Percentiles rank a stretch among this genome's conserved stretches.
These are phyloP conservation scores for Neurospora crassa DNA, from an alignment of 2,329 filamentous ascomycete species.

Conservation along the genomic window DNA sequence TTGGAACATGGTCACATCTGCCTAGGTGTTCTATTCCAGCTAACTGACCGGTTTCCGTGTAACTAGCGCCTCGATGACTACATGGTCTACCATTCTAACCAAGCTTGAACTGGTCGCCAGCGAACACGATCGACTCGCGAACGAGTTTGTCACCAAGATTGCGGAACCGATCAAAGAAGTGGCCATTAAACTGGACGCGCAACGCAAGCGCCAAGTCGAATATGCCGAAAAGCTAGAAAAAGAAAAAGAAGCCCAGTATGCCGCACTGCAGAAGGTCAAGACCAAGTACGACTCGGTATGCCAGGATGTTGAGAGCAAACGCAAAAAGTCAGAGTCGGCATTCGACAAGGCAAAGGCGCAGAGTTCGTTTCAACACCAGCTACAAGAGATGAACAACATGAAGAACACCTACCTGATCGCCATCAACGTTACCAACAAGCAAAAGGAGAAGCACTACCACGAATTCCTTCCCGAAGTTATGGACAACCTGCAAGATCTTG, in stretches of 20 bases:
- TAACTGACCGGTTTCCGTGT: constrained; percentile 5
- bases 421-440: constrained; percentile 94
- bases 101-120: constrained; percentile 80
- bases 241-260: constrained; percentile 76
- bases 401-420: constrained; percentile 97
- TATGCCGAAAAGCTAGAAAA: constrained; percentile 83
- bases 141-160: constrained; percentile 67
- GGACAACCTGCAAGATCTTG: constrained; percentile 87
- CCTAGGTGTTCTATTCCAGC: background rate
- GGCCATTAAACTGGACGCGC: constrained; percentile 70
- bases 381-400: constrained; percentile 90
- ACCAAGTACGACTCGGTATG: constrained; percentile 86
- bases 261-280: constrained; percentile 82
- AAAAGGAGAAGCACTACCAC: constrained; percentile 95
- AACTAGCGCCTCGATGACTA: constrained; percentile 79
- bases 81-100: constrained; percentile 88
- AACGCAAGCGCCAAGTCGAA: constrained; percentile 83
- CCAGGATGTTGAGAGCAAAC: constrained; percentile 86
- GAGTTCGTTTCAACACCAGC: constrained; percentile 82
- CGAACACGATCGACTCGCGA: constrained; percentile 80
- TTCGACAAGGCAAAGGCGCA: constrained; percentile 93
- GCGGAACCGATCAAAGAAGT: constrained; percentile 79
- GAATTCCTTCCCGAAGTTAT: constrained; percentile 92
- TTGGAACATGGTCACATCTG: constrained; percentile 1
- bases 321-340: constrained; percentile 91